Evolutionary conservation across 441 rosid genomes (phyloP).

Genomic region (Brassica hybrid): DNA sequence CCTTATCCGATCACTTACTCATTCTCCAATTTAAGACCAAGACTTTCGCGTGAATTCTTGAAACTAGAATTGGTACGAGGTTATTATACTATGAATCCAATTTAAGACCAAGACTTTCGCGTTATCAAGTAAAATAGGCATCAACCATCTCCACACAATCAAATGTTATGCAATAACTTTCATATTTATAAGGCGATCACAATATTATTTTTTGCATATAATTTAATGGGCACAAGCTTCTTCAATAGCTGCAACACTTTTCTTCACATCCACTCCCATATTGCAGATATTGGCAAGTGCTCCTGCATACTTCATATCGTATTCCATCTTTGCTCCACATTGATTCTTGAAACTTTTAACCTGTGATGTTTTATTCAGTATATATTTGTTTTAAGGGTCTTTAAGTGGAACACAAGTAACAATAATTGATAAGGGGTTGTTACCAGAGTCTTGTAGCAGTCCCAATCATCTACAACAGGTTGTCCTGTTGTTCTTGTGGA

Average conservation of each 20-base stretch:
- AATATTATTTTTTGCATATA: neutral
- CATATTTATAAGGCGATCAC: conserved; percentile 11
- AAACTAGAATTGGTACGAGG: no score
- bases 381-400: neutral
- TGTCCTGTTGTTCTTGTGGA: conserved; percentile 52
- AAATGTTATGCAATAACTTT: conserved; percentile 4
- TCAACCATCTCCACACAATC: conserved; percentile 22
- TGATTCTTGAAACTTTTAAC: conserved; percentile 51
- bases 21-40: no score
- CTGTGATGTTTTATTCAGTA: conserved; percentile 37
- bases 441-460: conserved; percentile 69
- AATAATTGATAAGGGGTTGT: neutral
- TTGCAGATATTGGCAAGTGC: conserved; percentile 73
- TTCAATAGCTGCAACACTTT: conserved; percentile 45
- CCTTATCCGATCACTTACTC: no score
- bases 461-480: conserved; percentile 78
- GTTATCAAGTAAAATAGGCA: conserved; percentile 35
- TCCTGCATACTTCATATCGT: conserved; percentile 63
- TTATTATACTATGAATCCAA: conserved; percentile 4
- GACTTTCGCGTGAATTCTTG: no score
- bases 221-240: conserved; percentile 47
- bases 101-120: conserved; percentile 35
- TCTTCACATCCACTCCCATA: conserved; percentile 46
- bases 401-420: conserved; percentile 15
- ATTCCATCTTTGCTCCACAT: conserved; percentile 54